These are phyloP conservation scores for Acanthamoeba sp. DNA, from an alignment of 208 protist species.

Conservation along the genomic window DNA sequence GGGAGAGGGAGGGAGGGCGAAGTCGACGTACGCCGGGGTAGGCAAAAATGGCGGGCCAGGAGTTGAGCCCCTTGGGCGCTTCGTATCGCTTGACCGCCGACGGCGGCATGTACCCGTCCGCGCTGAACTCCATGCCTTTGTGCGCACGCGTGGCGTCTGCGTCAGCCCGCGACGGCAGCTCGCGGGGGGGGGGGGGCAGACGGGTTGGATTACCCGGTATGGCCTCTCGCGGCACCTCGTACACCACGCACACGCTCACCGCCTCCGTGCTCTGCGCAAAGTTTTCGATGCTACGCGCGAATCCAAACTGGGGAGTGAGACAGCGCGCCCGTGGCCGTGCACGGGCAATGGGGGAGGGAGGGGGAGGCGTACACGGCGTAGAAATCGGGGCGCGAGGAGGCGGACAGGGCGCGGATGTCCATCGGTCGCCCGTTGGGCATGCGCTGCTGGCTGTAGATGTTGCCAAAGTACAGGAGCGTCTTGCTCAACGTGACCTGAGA, in stretches of 20 bases:
- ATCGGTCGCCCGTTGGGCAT: not conserved
- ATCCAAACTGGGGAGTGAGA: not conserved
- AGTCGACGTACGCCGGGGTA: not conserved
- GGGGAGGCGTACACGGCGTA: conserved; percentile 16
- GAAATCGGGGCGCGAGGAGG: conserved; percentile 27
- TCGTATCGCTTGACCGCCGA: not conserved
- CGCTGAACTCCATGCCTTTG: conserved; percentile 31
- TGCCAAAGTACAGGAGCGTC: conserved; percentile 45
- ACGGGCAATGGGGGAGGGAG: not conserved
- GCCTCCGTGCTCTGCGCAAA: conserved; percentile 53
- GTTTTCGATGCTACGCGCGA: not conserved
- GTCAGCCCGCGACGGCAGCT: not conserved
- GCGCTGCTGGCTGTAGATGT: conserved; percentile 30
- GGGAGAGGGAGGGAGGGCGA: not conserved
- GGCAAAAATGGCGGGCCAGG: conserved; percentile 51
- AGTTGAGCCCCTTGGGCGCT: conserved; percentile 29
- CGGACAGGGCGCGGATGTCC: not conserved
- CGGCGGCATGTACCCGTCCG: conserved; percentile 24
- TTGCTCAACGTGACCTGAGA: not conserved
- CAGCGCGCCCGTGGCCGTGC: too few species aligned
- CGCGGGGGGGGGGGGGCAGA: not conserved
- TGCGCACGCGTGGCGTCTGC: not conserved
- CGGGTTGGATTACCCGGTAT: not conserved
- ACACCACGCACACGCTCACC: conserved; percentile 39
- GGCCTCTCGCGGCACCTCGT: conserved; percentile 20